phyloP scores from a whole-genome alignment of 768 basidiomycete species.

The Boletus bicolor region DNA sequence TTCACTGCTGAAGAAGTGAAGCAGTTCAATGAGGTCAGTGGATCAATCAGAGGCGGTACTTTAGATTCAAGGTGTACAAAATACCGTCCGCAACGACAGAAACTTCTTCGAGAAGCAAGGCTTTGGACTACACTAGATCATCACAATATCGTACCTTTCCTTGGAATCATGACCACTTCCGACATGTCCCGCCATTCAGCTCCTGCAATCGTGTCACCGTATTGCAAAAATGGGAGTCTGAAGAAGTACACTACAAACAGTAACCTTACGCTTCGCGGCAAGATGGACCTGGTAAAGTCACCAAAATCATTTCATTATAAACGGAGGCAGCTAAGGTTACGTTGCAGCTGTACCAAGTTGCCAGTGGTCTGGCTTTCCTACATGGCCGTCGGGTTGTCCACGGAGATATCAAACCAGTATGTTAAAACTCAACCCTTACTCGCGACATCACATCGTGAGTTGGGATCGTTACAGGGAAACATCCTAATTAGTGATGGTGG shows the following conservation, averaged over 20 bases:
- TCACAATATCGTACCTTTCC: constrained; percentile 24
- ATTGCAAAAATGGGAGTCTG: constrained; percentile 24
- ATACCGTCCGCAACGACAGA: constrained; percentile 8
- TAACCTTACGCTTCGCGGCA: constrained; percentile 6
- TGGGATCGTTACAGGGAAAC: constrained; percentile 31
- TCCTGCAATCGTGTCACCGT: constrained; percentile 28
- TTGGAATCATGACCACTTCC: constrained; percentile 18
- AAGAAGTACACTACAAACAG: constrained; percentile 11
- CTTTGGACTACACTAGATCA: constrained; percentile 25
- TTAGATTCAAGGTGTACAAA: not conserved
- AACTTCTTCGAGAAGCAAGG: constrained; percentile 28
- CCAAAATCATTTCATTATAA: not conserved
- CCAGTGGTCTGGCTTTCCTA: constrained; percentile 24
- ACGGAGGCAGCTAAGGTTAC: not conserved
- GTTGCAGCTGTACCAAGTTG: constrained; percentile 20
- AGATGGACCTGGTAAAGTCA: constrained; percentile 23
- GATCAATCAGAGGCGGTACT: not conserved
- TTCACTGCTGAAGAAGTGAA: constrained; percentile 15
- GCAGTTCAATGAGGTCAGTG: constrained; percentile 20
- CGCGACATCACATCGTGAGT: not conserved
- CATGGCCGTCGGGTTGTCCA: constrained; percentile 29
- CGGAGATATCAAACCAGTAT: constrained; percentile 38
- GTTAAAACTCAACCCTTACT: constrained; percentile 2
- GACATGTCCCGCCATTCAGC: constrained; percentile 15
- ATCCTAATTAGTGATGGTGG: constrained; percentile 33